Conservation (phyloP, 2,329 filamentous ascomycete genomes). For the Mycosphaerella sp. region DNA sequence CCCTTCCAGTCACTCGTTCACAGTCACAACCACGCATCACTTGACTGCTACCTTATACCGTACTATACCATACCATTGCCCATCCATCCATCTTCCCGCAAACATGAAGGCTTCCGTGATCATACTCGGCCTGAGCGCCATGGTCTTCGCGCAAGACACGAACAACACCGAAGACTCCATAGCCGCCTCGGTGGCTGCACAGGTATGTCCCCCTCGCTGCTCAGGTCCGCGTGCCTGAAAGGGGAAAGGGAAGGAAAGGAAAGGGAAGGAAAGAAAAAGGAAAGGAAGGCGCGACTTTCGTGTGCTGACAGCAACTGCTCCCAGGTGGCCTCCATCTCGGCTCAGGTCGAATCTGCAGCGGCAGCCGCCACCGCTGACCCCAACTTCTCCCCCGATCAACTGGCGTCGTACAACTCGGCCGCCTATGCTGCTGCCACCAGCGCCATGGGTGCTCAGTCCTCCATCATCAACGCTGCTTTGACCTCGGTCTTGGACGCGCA, state of each 20-base stretch:
- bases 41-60: too few relatives aligned
- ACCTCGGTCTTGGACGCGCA: slow-evolving; percentile 14
- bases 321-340: slow-evolving; percentile 5
- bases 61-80: too few relatives aligned
- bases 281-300: too few relatives aligned
- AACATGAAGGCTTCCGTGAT: slow-evolving; percentile 23
- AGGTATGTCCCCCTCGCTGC: neutral
- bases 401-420: slow-evolving; percentile 17
- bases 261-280: too few relatives aligned
- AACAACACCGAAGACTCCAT: neutral
- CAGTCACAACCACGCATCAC: too few relatives aligned
- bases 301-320: neutral
- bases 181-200: slow-evolving; percentile 7
- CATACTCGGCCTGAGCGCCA: slow-evolving; percentile 23
- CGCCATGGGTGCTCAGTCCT: slow-evolving; percentile 12
- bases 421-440: slow-evolving; percentile 13
- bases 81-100: too few relatives aligned
- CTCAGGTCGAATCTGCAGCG: slow-evolving; percentile 10
- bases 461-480: slow-evolving; percentile 15
- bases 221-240: too few relatives aligned
- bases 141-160: slow-evolving; percentile 19
- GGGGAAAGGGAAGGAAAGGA: too few relatives aligned
- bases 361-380: slow-evolving; percentile 11
- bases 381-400: slow-evolving; percentile 12
- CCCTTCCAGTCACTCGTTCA: too few relatives aligned